Evolutionary conservation across 176 grass and related monocot genomes (phyloP), one percentile per base, ranked within the genome.

Genomic region (Rhynchospora pubera): DNA sequence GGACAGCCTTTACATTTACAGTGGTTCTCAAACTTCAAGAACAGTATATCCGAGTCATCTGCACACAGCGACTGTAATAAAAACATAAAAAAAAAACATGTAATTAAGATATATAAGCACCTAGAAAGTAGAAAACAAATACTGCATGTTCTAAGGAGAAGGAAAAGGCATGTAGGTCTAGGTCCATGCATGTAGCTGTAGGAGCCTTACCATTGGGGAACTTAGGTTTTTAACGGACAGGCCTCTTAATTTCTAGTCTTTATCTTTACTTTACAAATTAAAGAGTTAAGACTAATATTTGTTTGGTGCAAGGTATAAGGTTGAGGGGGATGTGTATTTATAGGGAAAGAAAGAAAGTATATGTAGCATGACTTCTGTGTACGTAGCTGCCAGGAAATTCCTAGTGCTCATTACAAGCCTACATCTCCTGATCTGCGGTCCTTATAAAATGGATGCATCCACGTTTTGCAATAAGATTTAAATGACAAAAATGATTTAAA

Each of bases 1-100:
- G 78, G 78, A 62, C 78, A 80, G 0, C 57, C 78, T 63, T 80
- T 63, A 58, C 78, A 80, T 13, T 18, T 9, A 58, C 78, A 80
- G 2, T 57, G 78, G 28, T 80, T 80, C 19, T 80, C 78, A 45
- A 62, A 80, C n/a, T 62, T 80, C 39, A 80, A 63, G 0, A 62
- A 14, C 58, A 80, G 78, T 62, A 80, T 64, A 14, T 80, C 78
- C 12, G 78, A 80, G 45, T 80, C 78, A 80, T 80, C 78, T 21
- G 14, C 22, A 32, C 78, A 80, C 58, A 80, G 23, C 13, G 24
- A 14, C 24, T 80, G 78, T 64, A 26, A n/a, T n/a, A n/a, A 62
- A 57, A 59, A 64, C 47, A 64, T 59, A 5, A 26, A 59, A 64
- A 64, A 79, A 12, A 26, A 79, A 19, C 10, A 51, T 2, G 48